Evolutionary conservation across 768 basidiomycete species (phyloP), one percentile per base, ranked within the genome.

Genomic region (Lyophyllum decastes): DNA sequence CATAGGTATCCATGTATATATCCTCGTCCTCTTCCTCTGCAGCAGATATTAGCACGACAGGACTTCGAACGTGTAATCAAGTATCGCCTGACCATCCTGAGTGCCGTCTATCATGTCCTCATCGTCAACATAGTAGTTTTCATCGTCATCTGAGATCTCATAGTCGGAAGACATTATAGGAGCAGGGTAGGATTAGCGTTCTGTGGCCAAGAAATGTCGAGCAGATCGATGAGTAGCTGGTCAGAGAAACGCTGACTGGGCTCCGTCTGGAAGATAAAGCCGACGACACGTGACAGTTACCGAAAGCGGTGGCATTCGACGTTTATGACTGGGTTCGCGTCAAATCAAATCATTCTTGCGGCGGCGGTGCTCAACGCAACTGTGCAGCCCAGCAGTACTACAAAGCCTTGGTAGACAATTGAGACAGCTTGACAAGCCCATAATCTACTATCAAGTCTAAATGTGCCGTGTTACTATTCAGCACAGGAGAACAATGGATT

Each of bases 81-180:
- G 68, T 44, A 71, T 66, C 78, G 53, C 21, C 58, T 49, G 55
- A 63, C 83, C 84, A 44, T 87, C 86, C 62, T 86, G 83, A 44
- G 81, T 80, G 59, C 82, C 83, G 70, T 87, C 83, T 64, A 86
- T 78, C 71, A 89, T 88, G 56, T 89, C 87, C 61, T 88, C 87
- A 55, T 89, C 84, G 61, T 89, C 83, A 4, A 40, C 46, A 60
- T 83, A 85, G 71, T 85, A 87, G 17, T 84, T 81, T 43, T 67
- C 74, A 54, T 88, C 87, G 35, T 88, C 83, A 69, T 90, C 88
- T 4, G 86, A 89, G 67, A 82, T 81, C 35, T 88, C 87, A 60
- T 86, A 86, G 71, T 90, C 89, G 54, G 89, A 89, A 19, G 72
- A 70, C 78, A 80, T 80, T 43, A 48, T 54, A n/a, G 24, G 6